Conservation (phyloP, 225 moss, liverwort and hornwort genomes). For the Polytrichum formosum region DNA sequence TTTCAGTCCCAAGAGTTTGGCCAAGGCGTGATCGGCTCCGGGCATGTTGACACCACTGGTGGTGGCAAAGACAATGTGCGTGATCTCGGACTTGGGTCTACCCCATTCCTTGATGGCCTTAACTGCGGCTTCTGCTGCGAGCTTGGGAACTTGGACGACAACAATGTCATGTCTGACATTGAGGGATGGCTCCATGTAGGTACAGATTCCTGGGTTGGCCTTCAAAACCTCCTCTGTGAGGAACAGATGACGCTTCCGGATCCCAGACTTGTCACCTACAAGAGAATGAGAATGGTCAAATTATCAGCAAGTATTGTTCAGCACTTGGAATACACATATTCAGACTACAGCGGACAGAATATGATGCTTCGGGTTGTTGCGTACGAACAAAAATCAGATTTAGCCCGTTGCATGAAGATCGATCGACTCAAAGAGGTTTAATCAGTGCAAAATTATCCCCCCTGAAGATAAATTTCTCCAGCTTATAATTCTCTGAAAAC, state of each 20-base stretch:
- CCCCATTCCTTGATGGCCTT: constrained; percentile 47
- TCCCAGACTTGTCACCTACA: constrained; percentile 43
- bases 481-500: background rate
- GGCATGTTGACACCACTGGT: constrained; percentile 44
- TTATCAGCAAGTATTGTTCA: background rate
- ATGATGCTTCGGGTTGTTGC: too few relatives aligned
- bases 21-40: constrained; percentile 35
- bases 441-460: background rate
- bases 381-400: too few relatives aligned
- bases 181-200: constrained; percentile 46
- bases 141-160: constrained; percentile 47
- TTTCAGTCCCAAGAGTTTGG: constrained; percentile 37
- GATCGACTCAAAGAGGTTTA: too few relatives aligned
- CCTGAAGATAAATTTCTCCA: background rate
- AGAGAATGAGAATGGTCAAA: background rate
- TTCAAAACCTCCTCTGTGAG: constrained; percentile 45
- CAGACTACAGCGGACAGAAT: too few relatives aligned
- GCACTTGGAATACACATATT: too few relatives aligned
- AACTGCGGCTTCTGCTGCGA: constrained; percentile 37
- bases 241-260: constrained; percentile 42
- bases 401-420: too few relatives aligned
- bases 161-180: constrained; percentile 44
- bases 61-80: constrained; percentile 40
- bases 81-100: constrained; percentile 34
- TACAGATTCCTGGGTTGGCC: constrained; percentile 55